Evolutionary conservation across 2,329 filamentous ascomycete genomes (phyloP).

Genomic region (Alternaria panax): DNA sequence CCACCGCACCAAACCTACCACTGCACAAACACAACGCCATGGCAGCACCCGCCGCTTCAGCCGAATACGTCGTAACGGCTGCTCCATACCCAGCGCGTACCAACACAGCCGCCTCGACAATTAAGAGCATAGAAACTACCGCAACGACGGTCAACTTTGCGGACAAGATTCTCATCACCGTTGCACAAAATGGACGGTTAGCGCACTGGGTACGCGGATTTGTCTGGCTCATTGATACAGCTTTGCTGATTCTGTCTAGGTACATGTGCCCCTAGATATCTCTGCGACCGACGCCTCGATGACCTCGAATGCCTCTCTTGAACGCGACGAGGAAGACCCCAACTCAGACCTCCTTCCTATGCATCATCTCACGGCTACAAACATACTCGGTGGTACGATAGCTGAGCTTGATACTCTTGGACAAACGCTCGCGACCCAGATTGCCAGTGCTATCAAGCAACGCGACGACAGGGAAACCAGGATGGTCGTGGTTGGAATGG

Average conservation of each 20-base stretch:
- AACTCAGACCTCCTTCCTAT: slow-evolving; percentile 70
- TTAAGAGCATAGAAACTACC: slow-evolving; percentile 75
- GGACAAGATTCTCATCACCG: slow-evolving; percentile 89
- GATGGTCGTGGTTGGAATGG: slow-evolving; percentile 66
- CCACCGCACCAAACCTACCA: not conserved
- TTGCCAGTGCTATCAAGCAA: slow-evolving; percentile 79
- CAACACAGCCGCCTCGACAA: slow-evolving; percentile 61
- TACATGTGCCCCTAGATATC: slow-evolving; percentile 79
- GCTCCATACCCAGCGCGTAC: slow-evolving; percentile 73
- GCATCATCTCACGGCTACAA: slow-evolving; percentile 83
- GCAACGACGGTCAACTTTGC: slow-evolving; percentile 77
- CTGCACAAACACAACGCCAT: slow-evolving; percentile 9
- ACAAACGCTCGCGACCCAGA: slow-evolving; percentile 87
- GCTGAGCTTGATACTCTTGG: slow-evolving; percentile 81
- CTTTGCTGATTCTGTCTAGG: slow-evolving; percentile 54
- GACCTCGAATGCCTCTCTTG: slow-evolving; percentile 52
- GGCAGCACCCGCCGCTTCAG: slow-evolving; percentile 15
- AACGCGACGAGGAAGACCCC: slow-evolving; percentile 54
- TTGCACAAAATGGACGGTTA: slow-evolving; percentile 83
- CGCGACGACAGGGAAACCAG: slow-evolving; percentile 70
- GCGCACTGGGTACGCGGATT: slow-evolving; percentile 81
- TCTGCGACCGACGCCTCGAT: slow-evolving; percentile 70
- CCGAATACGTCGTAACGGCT: slow-evolving; percentile 32
- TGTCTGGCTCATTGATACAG: not conserved
- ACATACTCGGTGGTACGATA: slow-evolving; percentile 82